Conservation (phyloP, 1,139 yeast species). For the Kluyveromyces marxianus region DNA sequence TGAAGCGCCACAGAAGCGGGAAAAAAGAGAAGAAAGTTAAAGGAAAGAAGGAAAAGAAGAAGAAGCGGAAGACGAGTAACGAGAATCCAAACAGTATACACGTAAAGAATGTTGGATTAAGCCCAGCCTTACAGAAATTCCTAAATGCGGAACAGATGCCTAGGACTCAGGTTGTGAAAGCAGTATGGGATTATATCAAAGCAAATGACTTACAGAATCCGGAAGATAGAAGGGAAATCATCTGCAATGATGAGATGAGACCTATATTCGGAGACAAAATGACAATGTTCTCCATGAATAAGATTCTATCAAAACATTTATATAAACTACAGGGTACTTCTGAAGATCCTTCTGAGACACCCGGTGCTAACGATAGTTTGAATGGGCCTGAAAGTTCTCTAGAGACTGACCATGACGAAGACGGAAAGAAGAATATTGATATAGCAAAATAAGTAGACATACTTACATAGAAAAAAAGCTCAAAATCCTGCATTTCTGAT, state of each 20-base stretch:
- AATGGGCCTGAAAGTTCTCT: too few species aligned
- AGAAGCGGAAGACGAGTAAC: slow-evolving; percentile 15
- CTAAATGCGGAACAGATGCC: slow-evolving; percentile 41
- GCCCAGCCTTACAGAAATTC: slow-evolving; percentile 44
- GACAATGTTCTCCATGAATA: slow-evolving; percentile 64
- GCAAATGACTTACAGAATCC: slow-evolving; percentile 61
- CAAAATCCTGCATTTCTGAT: too few species aligned
- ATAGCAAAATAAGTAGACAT: too few species aligned
- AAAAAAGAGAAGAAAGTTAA: slow-evolving; percentile 15
- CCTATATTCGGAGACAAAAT: slow-evolving; percentile 54
- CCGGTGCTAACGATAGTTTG: not conserved
- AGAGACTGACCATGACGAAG: too few species aligned
- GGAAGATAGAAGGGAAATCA: slow-evolving; percentile 53
- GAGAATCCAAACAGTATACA: slow-evolving; percentile 18
- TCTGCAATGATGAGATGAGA: slow-evolving; percentile 59
- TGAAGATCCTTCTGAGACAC: not conserved
- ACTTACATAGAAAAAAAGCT: too few species aligned
- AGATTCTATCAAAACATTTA: slow-evolving; percentile 48
- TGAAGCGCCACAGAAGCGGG: slow-evolving; percentile 9
- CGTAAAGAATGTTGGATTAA: slow-evolving; percentile 32
- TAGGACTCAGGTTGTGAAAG: slow-evolving; percentile 66
- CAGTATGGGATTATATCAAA: slow-evolving; percentile 69
- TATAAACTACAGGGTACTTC: slow-evolving; percentile 23
- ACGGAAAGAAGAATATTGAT: too few species aligned
- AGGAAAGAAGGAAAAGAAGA: slow-evolving; percentile 29